phyloP scores from a whole-genome alignment of 805 yeast species.

The Suhomyces sp. region DNA sequence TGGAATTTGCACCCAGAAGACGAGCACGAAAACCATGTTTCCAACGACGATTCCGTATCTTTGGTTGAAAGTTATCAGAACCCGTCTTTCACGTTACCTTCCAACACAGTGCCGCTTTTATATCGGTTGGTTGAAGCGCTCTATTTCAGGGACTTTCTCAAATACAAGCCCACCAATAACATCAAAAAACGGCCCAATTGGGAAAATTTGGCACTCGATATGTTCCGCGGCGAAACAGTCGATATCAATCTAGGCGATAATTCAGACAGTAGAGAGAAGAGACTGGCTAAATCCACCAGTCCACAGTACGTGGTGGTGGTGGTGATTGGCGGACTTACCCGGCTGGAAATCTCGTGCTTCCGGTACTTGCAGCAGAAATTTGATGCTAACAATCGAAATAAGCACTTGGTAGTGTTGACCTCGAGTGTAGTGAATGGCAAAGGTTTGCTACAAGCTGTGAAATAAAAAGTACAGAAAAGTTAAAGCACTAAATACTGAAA shows the following conservation, averaged over 20 bases:
- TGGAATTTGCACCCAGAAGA: slow-evolving; percentile 48
- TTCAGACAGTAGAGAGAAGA: slow-evolving; percentile 19
- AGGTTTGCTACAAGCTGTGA: slow-evolving; percentile 3
- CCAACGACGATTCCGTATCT: slow-evolving; percentile 3
- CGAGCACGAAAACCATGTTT: slow-evolving; percentile 16
- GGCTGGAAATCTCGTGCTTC: slow-evolving; percentile 77
- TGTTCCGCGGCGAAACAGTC: slow-evolving; percentile 40
- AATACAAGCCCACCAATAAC: slow-evolving; percentile 38
- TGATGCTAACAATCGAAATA: slow-evolving; percentile 21
- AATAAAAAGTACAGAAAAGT: too few relatives aligned
- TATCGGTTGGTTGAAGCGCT: slow-evolving; percentile 67
- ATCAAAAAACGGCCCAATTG: slow-evolving; percentile 40
- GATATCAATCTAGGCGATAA: slow-evolving; percentile 35
- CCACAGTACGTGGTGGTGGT: slow-evolving; percentile 42
- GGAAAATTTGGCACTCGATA: slow-evolving; percentile 41
- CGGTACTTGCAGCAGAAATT: slow-evolving; percentile 53
- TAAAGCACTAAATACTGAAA: too few relatives aligned
- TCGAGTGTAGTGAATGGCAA: slow-evolving; percentile 22
- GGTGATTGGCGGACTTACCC: slow-evolving; percentile 80
- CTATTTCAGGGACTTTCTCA: slow-evolving; percentile 53
- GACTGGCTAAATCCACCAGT: slow-evolving; percentile 11
- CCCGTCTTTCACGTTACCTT: slow-evolving; percentile 70
- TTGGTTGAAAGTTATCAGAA: slow-evolving; percentile 39
- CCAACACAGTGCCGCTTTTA: slow-evolving; percentile 70
- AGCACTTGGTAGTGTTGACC: slow-evolving; percentile 41